Base-by-base conservation (phyloP, 306 rosid genomes). In the Castanea mollissima region DNA sequence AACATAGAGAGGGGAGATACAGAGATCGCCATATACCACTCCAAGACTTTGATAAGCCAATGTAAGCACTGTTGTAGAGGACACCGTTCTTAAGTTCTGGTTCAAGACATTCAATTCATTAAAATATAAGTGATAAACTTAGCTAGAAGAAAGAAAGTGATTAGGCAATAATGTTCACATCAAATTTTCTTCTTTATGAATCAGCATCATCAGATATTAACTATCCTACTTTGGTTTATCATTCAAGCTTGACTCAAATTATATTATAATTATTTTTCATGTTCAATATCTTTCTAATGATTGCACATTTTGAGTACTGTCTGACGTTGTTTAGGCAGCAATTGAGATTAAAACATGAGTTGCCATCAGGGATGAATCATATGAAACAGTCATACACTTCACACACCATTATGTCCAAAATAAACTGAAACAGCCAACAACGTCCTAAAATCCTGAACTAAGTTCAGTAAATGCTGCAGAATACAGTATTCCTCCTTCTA, bases 1-100 rank as follows among this genome's bases (percentile, higher is more conserved):
- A 76, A 92, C 97, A 85, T 91, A 92, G 5, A 92, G 92, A 65
- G 97, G 96, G 70, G 96, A 92, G 73, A 90, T 92, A 54, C 97
- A 88, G 63, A 92, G 91, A 83, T 92, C 97, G 6, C 97, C 97
- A 77, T 92, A 92, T 32, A 92, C 96, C 29, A 92, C 92, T 78
- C 97, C 97, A 58, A 92, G 90, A 83, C 97, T 92, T 81, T 92
- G 97, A 79, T 92, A 92, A 25, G 94, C 96, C 71, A 92, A 74
- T 68, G 87, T 85, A 32, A 90, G 87, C 82, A 92, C 83, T 64
- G 83, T 80, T 71, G 85, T 76, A 69, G 82, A 83, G 13, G 94
- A 87, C 31, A 80, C 78, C 59, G 80, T 88, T 89, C 86, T 90
- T 78, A 86, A 54, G 78, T 86, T 81, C 98, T 89, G 87, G 83